Evolutionary conservation across 306 rosid species (phyloP).

Genomic region (Arachis stenosperma): DNA sequence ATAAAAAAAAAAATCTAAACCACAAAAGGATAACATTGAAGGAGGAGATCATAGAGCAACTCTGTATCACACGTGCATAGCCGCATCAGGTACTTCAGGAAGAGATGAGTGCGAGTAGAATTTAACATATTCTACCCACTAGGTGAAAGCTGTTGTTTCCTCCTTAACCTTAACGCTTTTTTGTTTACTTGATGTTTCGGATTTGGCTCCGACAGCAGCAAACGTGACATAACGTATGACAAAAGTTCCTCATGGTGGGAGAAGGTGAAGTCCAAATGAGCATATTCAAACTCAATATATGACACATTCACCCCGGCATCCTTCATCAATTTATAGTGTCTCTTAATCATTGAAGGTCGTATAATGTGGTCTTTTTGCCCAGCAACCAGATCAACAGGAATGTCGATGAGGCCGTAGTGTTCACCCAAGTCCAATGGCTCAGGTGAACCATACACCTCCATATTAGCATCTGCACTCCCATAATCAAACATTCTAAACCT

Average conservation of each 20-base stretch:
- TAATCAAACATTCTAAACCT: constrained; percentile 77
- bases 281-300: constrained; percentile 78
- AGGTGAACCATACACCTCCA: constrained; percentile 63
- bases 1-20: neutral
- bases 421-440: constrained; percentile 80
- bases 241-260: constrained; percentile 89
- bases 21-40: constrained; percentile 16
- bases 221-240: constrained; percentile 79
- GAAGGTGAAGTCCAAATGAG: constrained; percentile 93
- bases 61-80: constrained; percentile 7
- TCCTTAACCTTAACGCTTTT: constrained; percentile 40
- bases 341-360: constrained; percentile 80
- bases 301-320: constrained; percentile 62
- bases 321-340: constrained; percentile 76
- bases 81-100: constrained; percentile 30
- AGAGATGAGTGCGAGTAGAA: constrained; percentile 4
- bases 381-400: constrained; percentile 89
- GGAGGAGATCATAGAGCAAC: constrained; percentile 27
- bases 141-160: constrained; percentile 37
- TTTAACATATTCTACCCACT: constrained; percentile 25
- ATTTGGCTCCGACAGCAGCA: constrained; percentile 62
- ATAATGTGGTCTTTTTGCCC: constrained; percentile 88
- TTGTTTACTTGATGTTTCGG: constrained; percentile 44
- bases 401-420: constrained; percentile 61
- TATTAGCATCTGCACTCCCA: constrained; percentile 61